A percentile compares a stretch with the other conserved stretches of the same genome.
phyloP scores from a whole-genome alignment of 257 asterid genomes.

The Anisodus tanguticus region DNA sequence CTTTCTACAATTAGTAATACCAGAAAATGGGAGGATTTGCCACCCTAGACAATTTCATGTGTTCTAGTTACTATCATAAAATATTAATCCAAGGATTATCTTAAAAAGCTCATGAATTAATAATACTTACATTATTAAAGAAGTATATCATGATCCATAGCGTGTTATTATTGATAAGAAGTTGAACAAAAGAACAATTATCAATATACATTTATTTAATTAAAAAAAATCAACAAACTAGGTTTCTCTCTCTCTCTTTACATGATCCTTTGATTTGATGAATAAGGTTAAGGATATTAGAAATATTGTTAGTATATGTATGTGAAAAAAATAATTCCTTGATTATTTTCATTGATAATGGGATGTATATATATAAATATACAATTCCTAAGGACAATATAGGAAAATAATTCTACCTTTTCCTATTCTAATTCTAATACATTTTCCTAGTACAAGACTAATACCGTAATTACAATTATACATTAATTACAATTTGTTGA shows the following conservation, averaged over 20 bases:
- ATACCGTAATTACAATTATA: too few species aligned
- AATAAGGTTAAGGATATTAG: background rate
- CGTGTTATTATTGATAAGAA: background rate
- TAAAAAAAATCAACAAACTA: background rate
- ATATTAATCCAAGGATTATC: background rate
- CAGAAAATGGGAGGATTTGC: background rate
- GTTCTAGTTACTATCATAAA: background rate
- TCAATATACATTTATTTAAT: background rate
- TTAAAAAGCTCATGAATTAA: conserved; percentile 4
- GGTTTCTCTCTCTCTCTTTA: background rate
- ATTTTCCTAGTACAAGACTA: too few species aligned
- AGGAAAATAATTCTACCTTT: too few species aligned
- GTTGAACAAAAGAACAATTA: background rate
- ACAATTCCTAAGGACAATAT: too few species aligned
- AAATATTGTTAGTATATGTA: too few species aligned
- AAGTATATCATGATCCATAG: background rate
- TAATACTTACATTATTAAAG: background rate
- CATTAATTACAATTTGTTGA: too few species aligned
- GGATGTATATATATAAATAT: too few species aligned
- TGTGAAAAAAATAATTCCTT: too few species aligned
- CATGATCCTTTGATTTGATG: background rate
- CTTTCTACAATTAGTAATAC: conserved; percentile 11
- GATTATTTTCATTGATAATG: too few species aligned
- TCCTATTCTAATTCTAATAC: too few species aligned
- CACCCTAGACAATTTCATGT: background rate